Evolutionary conservation across 305 asterid species (phyloP).

Genomic region (Fraxinus xanthoxyloides): DNA sequence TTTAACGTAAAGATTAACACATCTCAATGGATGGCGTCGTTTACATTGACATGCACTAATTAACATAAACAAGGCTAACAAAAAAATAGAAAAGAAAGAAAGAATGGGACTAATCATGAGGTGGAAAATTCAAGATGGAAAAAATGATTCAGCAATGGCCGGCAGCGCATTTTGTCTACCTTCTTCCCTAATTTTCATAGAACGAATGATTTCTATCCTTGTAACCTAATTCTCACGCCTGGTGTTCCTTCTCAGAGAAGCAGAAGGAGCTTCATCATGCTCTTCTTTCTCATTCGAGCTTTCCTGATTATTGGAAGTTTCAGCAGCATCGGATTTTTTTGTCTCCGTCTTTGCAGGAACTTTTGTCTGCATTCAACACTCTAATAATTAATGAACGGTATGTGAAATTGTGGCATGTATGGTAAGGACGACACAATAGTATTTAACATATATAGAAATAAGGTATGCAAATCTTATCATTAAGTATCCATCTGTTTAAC

Average conservation of each 20-base stretch:
- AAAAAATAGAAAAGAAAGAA: neutral
- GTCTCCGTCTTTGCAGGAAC: conserved; percentile 35
- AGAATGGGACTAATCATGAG: neutral
- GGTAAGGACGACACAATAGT: neutral
- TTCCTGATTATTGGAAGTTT: conserved; percentile 44
- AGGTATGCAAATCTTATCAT: neutral
- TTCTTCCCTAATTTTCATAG: neutral
- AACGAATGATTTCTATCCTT: neutral
- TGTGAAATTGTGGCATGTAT: neutral
- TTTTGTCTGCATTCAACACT: conserved; percentile 38
- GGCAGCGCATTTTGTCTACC: neutral
- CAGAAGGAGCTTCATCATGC: conserved; percentile 14
- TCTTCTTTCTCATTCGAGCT: conserved; percentile 51
- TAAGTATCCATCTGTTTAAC: neutral
- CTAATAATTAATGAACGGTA: neutral
- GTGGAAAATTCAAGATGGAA: neutral
- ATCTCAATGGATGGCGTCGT: neutral
- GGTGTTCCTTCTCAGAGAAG: conserved; percentile 32
- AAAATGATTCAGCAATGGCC: neutral
- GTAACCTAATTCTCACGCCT: conserved; percentile 36
- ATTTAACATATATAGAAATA: neutral
- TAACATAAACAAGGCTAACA: neutral
- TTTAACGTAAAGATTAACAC: neutral
- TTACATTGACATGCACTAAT: neutral
- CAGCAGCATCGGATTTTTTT: conserved; percentile 40